Base-by-base conservation (phyloP, 768 basidiomycete species). In the Boletus huronensis region DNA sequence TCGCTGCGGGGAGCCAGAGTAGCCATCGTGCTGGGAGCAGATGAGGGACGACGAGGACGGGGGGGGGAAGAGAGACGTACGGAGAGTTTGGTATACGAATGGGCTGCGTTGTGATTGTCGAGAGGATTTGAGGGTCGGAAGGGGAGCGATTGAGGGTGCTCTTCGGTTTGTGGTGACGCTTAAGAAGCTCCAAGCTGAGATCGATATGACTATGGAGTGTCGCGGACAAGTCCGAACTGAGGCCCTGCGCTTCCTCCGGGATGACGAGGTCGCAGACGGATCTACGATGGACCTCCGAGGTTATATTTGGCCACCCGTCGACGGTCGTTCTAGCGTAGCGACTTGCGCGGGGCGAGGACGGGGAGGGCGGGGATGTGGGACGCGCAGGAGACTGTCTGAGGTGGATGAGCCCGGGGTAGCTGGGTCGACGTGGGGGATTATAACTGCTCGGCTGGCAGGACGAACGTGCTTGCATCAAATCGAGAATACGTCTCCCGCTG, bases 91-190 rank as follows among this genome's bases (percentile, higher is more conserved):
- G 74, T 51, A 83, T 80, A 64, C 83, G 76, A 57, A 84, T 70
- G 50, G 85, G 84, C 43, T 76, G 71, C 54, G 83, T 83, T 53
- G 85, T 85, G 61, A 75, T 81, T 54, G 84, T 84, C 52, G 83
- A 85, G 69, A 87, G 79, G 43, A 76, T 73, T 68, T 80, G 62
- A 72, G 80, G 60, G 82, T 62, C 64, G 53, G 85, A 82, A 58
- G 74, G 61, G 43, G 78, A 74, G 55, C 82, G 77, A 43, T 72
- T 58, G 61, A 69, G 74, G 50, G 74, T 69, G 19, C 74, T 61
- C 48, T 77, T 77, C 45, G 79, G 79, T 64, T 74, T 79, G 76
- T 85, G 84, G 75, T 84, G 84, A 74, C 85, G 83, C 74, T 83
- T 78, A 70, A 77, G 77, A 65, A 73, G 72, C 59, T 79, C 76